Percentiles rank a stretch among this genome's conserved stretches.
These are phyloP conservation scores for Teunomyces funiuensis DNA, from an alignment of 805 yeast species.

Conservation along the genomic window DNA sequence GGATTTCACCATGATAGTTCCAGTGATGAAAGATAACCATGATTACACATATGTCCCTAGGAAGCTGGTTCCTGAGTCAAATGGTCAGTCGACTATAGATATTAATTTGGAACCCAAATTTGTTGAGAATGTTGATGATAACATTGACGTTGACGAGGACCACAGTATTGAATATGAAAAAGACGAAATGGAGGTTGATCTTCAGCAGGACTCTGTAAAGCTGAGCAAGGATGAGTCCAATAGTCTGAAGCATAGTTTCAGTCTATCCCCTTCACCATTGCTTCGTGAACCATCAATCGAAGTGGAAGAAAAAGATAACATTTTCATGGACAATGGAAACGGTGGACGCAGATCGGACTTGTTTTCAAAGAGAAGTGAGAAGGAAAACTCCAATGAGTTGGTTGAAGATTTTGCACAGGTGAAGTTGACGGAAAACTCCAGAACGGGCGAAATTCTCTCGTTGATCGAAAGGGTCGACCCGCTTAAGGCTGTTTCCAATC, in stretches of 20 bases:
- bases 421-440: conserved; percentile 19
- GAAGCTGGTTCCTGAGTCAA: conserved; percentile 1
- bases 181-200: conserved; percentile 5
- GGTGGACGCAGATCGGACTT: conserved; percentile 7
- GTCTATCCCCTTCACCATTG: background rate
- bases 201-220: background rate
- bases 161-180: background rate
- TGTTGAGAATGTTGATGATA: conserved; percentile 7
- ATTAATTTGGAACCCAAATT: background rate
- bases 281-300: background rate
- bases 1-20: conserved; percentile 35
- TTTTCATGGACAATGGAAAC: conserved; percentile 7
- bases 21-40: conserved; percentile 11
- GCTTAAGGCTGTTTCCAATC: conserved; percentile 31
- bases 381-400: conserved; percentile 18
- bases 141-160: conserved; percentile 7
- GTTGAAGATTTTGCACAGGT: conserved; percentile 33
- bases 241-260: background rate
- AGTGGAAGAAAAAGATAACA: conserved; percentile 1
- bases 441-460: conserved; percentile 26
- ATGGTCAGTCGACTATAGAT: background rate
- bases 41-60: conserved; percentile 11
- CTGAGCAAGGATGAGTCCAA: background rate
- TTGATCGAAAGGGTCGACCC: conserved; percentile 46
- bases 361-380: conserved; percentile 9